Evolutionary conservation across 306 rosid species (phyloP).

Genomic region (Notholithocarpus densiflorus): DNA sequence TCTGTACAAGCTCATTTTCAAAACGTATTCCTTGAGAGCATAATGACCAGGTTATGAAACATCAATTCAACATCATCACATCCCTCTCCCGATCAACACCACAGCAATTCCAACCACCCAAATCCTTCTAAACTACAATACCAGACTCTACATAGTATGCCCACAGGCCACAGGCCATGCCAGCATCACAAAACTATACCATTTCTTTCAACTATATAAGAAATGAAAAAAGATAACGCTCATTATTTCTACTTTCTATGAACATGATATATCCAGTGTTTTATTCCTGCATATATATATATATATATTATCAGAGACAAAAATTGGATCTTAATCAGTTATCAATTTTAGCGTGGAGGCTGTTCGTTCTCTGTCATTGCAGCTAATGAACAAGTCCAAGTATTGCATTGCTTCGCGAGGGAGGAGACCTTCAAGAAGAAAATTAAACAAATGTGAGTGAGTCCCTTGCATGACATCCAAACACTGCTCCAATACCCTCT

Average conservation of each 20-base stretch:
- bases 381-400: slow-evolving; percentile 60
- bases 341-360: slow-evolving; percentile 41
- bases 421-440: slow-evolving; percentile 70
- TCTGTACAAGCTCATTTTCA: neutral
- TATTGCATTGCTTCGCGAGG: slow-evolving; percentile 76
- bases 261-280: neutral
- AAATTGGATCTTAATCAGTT: slow-evolving; percentile 16
- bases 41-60: neutral
- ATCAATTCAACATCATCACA: neutral
- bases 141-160: neutral
- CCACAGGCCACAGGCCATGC: neutral
- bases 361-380: slow-evolving; percentile 38
- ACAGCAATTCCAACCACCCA: neutral
- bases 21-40: neutral
- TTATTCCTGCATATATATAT: neutral
- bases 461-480: slow-evolving; percentile 77
- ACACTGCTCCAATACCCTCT: slow-evolving; percentile 51
- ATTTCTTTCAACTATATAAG: neutral
- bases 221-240: neutral
- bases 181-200: neutral
- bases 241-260: neutral
- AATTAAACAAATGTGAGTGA: slow-evolving; percentile 61
- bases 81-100: neutral
- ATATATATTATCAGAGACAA: slow-evolving; percentile 12
- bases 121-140: neutral